Conservation (phyloP, 2,329 filamentous ascomycete species). For the Niveomyces coronatus region DNA sequence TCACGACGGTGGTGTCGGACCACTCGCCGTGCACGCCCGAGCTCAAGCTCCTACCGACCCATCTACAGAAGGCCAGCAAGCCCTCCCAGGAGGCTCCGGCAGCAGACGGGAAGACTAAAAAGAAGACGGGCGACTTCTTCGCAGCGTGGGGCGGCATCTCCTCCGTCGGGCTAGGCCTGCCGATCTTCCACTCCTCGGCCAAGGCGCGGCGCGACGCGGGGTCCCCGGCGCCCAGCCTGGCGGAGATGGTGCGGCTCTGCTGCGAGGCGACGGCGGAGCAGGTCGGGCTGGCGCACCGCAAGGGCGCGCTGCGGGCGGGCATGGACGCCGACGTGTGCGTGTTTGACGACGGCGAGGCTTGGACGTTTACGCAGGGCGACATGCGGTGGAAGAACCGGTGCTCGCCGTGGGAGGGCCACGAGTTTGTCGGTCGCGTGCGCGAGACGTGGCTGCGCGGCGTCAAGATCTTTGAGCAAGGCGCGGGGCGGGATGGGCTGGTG, state of each 20-base stretch:
- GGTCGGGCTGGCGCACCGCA: slow-evolving; percentile 70
- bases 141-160: slow-evolving; percentile 94
- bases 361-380: slow-evolving; percentile 61
- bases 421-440: slow-evolving; percentile 63
- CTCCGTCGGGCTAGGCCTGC: slow-evolving; percentile 82
- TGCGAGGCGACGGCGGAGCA: slow-evolving; percentile 78
- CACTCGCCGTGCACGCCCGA: slow-evolving; percentile 95
- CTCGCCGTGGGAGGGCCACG: slow-evolving; percentile 78
- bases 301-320: slow-evolving; percentile 68
- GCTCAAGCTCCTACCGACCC: slow-evolving; percentile 73
- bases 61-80: slow-evolving; percentile 41
- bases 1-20: slow-evolving; percentile 86
- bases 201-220: too few species aligned
- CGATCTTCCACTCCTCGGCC: slow-evolving; percentile 70
- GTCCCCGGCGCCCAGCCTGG: slow-evolving; percentile 47
- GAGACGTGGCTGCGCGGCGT: slow-evolving; percentile 79
- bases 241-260: slow-evolving; percentile 79
- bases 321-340: slow-evolving; percentile 88
- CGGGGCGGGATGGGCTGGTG: slow-evolving; percentile 39
- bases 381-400: slow-evolving; percentile 96
- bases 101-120: slow-evolving; percentile 22
- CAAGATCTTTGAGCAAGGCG: slow-evolving; percentile 63
- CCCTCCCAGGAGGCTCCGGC: slow-evolving; percentile 23
- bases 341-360: slow-evolving; percentile 76
- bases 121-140: slow-evolving; percentile 69